Base-by-base conservation (phyloP, 108 stramenopile species). In the Stephanodiscus triporus region DNA sequence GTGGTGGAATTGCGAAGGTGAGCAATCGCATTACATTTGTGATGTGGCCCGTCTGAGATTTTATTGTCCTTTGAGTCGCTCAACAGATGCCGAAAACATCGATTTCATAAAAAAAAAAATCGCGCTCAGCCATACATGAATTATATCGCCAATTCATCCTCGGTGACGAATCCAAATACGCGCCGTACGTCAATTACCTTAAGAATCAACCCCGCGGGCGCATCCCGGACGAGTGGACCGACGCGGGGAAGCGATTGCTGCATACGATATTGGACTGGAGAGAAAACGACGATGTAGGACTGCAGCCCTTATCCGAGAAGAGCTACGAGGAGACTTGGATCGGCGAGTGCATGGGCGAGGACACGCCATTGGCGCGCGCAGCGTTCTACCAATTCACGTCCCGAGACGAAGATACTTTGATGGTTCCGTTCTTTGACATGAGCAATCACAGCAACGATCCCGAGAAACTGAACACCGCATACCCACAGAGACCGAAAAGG, bases 131-230 rank as follows among this genome's bases (percentile, higher is more conserved):
- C 60, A 49, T 69, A 14, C 68, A 61, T 20, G 79, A 75, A 63
- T 42, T 76, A 1, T 34, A 80, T 26, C 48, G 56, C 50, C 79
- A 80, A 63, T 80, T 80, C 47, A 53, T 60, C 34, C 58, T 80
- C 6, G 88, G 87, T 6, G 78, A 86, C n/a, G 36, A 78, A 67
- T 87, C 86, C 38, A 70, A 74, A 29, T 89, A 80, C 59, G 89
- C 82, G 9, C 93, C 91, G 17, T 95, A 89, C 43, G 64, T 84
- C 32, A 77, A 85, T 8, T 95, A 92, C 64, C 74, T 95, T 14
- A 76, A 63, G 59, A 67, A 85, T 49, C 84, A 85, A 73, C 69
- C 66, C 19, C 32, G 42, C 2, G 84, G 85, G 4, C 65, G 73
- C 20, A 53, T 87, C 38, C 84, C 87, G 17, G 75, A 81, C 16